phyloP scores from a whole-genome alignment of 768 basidiomycete species.

The Boletus subparvulus region DNA sequence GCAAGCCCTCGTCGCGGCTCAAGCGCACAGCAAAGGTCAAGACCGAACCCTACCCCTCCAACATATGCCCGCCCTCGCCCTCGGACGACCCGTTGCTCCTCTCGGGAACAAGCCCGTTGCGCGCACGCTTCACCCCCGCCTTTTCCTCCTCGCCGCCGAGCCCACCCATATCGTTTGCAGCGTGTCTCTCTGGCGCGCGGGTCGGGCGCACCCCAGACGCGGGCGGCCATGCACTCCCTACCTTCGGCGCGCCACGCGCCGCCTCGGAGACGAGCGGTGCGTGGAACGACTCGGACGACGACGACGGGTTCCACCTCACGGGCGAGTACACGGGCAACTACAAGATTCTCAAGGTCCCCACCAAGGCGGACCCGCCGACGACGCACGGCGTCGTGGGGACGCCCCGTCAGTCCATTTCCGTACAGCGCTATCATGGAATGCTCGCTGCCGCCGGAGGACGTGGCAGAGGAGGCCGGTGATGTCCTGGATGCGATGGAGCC shows the following conservation, averaged over 20 bases:
- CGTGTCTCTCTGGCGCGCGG: constrained; percentile 18
- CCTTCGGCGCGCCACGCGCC: constrained; percentile 10
- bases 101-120: constrained; percentile 33
- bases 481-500: not conserved
- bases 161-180: constrained; percentile 16
- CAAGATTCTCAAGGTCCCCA: constrained; percentile 53
- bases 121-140: constrained; percentile 38
- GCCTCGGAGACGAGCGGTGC: constrained; percentile 4
- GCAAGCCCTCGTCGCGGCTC: constrained; percentile 28
- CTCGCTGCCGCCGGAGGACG: constrained; percentile 19
- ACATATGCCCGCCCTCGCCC: constrained; percentile 69
- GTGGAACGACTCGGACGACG: constrained; percentile 32
- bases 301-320: constrained; percentile 33
- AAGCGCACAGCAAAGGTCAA: constrained; percentile 42
- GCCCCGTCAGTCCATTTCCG: constrained; percentile 70
- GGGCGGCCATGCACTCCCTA: constrained; percentile 13
- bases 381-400: constrained; percentile 59
- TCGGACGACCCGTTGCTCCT: constrained; percentile 75
- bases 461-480: constrained; percentile 4
- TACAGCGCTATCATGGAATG: constrained; percentile 33
- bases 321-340: constrained; percentile 73
- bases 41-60: constrained; percentile 42
- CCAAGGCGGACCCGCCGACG: constrained; percentile 65
- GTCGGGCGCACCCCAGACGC: constrained; percentile 1
- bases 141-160: constrained; percentile 35